phyloP scores from a whole-genome alignment of 2,329 filamentous ascomycete species.

The Alternaria sp. region DNA sequence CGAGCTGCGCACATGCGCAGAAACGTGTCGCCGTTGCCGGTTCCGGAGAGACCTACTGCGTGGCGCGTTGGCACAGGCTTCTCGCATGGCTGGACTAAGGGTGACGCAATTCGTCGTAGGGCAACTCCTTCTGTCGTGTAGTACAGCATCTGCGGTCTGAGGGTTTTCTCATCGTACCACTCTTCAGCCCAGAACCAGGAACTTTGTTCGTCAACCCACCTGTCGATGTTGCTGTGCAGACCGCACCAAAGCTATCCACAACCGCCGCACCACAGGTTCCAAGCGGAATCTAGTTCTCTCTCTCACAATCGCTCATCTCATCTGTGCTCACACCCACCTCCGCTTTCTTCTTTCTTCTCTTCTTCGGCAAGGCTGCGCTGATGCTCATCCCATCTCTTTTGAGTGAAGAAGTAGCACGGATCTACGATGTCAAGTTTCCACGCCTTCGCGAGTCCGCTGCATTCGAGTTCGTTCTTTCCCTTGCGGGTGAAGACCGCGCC shows the following conservation, averaged over 20 bases:
- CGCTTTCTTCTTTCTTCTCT: slow-evolving; percentile 58
- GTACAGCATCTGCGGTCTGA: slow-evolving; percentile 32
- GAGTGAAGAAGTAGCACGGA: slow-evolving; percentile 79
- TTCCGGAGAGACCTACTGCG: slow-evolving; percentile 73
- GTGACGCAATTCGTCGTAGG: not conserved
- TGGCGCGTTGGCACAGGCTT: slow-evolving; percentile 36
- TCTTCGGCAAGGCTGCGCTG: slow-evolving; percentile 62
- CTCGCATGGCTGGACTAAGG: not conserved
- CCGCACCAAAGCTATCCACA: slow-evolving; percentile 75
- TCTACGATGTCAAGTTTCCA: slow-evolving; percentile 77
- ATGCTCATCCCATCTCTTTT: slow-evolving; percentile 81
- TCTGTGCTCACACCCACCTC: slow-evolving; percentile 27
- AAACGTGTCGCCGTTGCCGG: slow-evolving; percentile 90
- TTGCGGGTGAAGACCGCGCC: slow-evolving; percentile 87
- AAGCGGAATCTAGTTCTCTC: slow-evolving; percentile 75
- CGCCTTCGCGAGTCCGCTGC: slow-evolving; percentile 69
- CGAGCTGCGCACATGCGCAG: slow-evolving; percentile 74
- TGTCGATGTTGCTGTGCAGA: slow-evolving; percentile 72
- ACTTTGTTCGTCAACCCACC: slow-evolving; percentile 91
- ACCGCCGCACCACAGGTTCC: slow-evolving; percentile 87
- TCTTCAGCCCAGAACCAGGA: slow-evolving; percentile 89
- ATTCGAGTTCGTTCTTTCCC: slow-evolving; percentile 85
- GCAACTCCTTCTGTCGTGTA: slow-evolving; percentile 2
- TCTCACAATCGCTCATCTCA: slow-evolving; percentile 62
- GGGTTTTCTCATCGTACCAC: slow-evolving; percentile 66